Evolutionary conservation across 2,329 filamentous ascomycete genomes (phyloP), one percentile per base, ranked within the genome.

Genomic region (Plenodomus lindquistii): DNA sequence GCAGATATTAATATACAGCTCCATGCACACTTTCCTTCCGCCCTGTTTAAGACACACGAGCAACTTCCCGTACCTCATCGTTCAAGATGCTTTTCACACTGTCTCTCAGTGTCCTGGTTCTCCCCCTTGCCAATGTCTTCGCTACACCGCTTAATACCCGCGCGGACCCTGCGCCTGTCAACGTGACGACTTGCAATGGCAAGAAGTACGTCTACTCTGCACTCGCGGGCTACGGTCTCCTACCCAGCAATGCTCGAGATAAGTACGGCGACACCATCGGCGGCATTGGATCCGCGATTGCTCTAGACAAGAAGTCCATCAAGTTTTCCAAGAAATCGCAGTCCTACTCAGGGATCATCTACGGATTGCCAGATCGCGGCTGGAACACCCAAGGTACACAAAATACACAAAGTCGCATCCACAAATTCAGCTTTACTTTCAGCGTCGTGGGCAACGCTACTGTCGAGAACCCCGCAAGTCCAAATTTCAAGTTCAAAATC

Each of bases 361-460:
- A 81, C 72, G 76, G 78, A 11, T 69, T 89, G 15, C 86, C 87
- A 1, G 85, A 89, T 62, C 78, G 86, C 50, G 87, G 87, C 31
- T 90, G 87, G 85, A 89, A 90, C 63, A 89, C 86, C 0, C 75
- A 88, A 58, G 86, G 8, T 57, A 89, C 86, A 0, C 67, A 86
- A 16, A 88, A 88, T 66, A 88, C 80, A 66, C 82, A 88, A 55
- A 79, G 81, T 2, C 80, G 87, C 27, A 78, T 91, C 21, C 87
- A 91, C 69, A 86, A 87, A 63, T 85, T 89, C 66, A 66, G 74
- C 41, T 74, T 90, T 40, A 78, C 76, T 1, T 80, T 89, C 59
- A 81, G 78, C 0, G 79, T 83, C 2, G 73, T 77, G 2, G 22
- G 22, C 22, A 66, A 74, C 13, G 82, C 84, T 2, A 82, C 81